These are phyloP conservation scores for Rhynchospora pubera DNA, from an alignment of 176 grass and related monocot genomes.

Conservation along the genomic window DNA sequence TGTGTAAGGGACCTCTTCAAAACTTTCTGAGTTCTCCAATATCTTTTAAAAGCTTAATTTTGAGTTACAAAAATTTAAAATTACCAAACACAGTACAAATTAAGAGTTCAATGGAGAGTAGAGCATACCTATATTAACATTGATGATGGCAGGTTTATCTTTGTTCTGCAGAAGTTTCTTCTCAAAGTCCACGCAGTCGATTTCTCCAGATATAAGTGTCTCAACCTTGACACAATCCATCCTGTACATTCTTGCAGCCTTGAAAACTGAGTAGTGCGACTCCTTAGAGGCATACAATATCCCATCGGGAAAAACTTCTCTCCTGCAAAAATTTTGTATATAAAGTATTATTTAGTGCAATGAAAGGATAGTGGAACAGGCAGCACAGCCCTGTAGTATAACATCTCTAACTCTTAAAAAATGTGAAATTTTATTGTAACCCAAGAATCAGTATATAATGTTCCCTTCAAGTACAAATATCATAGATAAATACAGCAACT, in stretches of 20 bases:
- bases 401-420: too few relatives aligned
- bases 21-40: neutral
- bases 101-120: neutral
- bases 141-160: slow-evolving; percentile 78
- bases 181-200: slow-evolving; percentile 55
- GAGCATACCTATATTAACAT: slow-evolving; percentile 65
- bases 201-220: slow-evolving; percentile 71
- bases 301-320: slow-evolving; percentile 71
- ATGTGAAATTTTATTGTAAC: neutral
- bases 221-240: slow-evolving; percentile 80
- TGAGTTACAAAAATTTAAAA: neutral
- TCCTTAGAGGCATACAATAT: slow-evolving; percentile 64
- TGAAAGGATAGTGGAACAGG: neutral
- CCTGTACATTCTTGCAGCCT: slow-evolving; percentile 85
- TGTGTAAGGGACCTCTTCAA: neutral
- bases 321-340: slow-evolving; percentile 37
- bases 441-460: neutral
- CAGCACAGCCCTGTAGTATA: neutral
- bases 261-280: slow-evolving; percentile 88
- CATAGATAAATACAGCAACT: neutral
- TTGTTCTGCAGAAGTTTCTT: slow-evolving; percentile 48
- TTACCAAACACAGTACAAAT: neutral
- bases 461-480: neutral
- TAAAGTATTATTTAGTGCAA: neutral
- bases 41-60: neutral